phyloP scores from a whole-genome alignment of 176 grass and related monocot species.

The Rhipidocladum racemiflorum region DNA sequence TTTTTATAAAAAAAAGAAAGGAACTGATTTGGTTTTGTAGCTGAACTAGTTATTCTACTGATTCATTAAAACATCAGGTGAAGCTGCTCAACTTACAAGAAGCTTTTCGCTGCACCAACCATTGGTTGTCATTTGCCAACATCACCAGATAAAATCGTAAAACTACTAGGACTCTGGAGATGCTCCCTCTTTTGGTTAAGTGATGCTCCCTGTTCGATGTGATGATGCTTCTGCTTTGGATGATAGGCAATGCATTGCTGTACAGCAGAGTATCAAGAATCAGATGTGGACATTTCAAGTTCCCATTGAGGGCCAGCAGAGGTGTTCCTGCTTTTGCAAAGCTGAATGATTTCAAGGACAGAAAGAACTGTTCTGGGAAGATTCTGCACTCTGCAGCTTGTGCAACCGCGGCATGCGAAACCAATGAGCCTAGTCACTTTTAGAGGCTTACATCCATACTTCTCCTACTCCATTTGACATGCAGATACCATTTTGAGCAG shows the following conservation, averaged over 20 bases:
- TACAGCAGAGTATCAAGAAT: background rate
- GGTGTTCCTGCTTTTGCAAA: background rate
- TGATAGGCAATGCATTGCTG: background rate
- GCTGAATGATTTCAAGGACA: background rate
- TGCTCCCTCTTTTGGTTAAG: background rate
- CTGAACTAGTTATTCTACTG: background rate
- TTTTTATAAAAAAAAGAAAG: background rate
- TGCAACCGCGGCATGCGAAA: conserved; percentile 12
- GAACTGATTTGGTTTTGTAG: background rate
- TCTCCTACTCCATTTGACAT: conserved; percentile 15
- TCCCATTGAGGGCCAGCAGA: conserved; percentile 15
- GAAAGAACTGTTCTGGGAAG: background rate
- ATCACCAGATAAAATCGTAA: background rate
- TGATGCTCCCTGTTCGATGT: background rate
- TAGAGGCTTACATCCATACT: background rate
- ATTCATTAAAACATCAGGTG: background rate
- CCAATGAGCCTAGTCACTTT: background rate
- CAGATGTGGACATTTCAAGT: background rate
- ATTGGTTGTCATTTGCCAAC: too few species aligned
- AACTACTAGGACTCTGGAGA: background rate
- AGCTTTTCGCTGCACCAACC: background rate
- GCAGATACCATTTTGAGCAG: conserved; percentile 16
- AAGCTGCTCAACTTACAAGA: background rate
- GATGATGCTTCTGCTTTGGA: background rate
- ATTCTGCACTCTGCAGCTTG: background rate